A percentile compares a stretch with the other conserved stretches of the same genome.
Conservation (phyloP, 495 filamentous ascomycete genomes). For the Jackrogersella multiformis region DNA sequence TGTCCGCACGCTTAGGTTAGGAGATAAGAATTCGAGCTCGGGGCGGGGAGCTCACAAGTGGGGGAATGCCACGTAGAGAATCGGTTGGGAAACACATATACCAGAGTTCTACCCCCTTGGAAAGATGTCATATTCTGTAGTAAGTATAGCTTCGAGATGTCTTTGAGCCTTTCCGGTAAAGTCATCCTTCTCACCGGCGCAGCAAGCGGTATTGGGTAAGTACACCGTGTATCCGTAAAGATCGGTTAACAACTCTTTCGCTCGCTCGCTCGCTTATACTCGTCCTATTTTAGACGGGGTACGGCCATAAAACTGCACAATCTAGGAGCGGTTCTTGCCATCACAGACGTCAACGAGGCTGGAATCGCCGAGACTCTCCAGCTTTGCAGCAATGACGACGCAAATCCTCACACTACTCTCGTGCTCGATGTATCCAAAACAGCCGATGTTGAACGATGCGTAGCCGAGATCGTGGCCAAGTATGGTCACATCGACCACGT, state of each 20-base stretch:
- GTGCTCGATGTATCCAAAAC: constrained; percentile 52
- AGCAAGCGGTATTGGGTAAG: constrained; percentile 60
- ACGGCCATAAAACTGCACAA: constrained; percentile 56
- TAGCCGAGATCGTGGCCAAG: constrained; percentile 44
- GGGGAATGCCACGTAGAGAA: constrained; percentile 21
- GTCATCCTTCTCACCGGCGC: constrained; percentile 62
- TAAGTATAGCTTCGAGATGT: constrained; percentile 39
- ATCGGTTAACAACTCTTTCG: neutral
- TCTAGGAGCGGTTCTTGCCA: constrained; percentile 55
- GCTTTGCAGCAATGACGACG: constrained; percentile 25
- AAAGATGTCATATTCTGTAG: neutral
- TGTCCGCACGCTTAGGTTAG: no score
- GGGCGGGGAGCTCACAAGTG: constrained; percentile 36
- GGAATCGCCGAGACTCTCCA: constrained; percentile 37
- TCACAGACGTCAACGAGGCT: constrained; percentile 55
- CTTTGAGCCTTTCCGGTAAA: constrained; percentile 48
- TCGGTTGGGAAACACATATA: neutral
- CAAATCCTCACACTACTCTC: constrained; percentile 39
- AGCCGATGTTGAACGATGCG: constrained; percentile 38
- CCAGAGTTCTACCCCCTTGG: neutral
- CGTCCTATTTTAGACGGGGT: constrained; percentile 47
- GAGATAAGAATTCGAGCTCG: constrained; percentile 25
- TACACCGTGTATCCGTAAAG: neutral
- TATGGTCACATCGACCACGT: constrained; percentile 54
- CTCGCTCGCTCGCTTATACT: neutral